Evolutionary conservation across 2,329 filamentous ascomycete genomes (phyloP), one percentile per base, ranked within the genome.

Genomic region (Talaromyces piceae): DNA sequence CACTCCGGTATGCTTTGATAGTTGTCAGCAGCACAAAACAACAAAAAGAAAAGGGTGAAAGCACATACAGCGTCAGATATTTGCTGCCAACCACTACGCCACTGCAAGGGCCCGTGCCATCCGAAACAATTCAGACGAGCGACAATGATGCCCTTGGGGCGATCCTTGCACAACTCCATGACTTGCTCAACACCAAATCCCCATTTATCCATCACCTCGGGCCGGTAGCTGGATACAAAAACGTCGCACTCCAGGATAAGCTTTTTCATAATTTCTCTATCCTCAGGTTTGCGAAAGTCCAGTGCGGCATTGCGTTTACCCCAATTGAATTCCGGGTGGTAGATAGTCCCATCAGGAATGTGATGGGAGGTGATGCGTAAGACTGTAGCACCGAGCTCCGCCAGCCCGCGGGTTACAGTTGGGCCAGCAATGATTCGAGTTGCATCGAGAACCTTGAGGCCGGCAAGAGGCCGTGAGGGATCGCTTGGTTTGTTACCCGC

Each of bases 371-470:
- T 49, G 7, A 49, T 51, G 3, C 57, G 46, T 46, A 59, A 50
- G 5, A 58, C 53, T 4, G 33, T 47, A 0, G 76, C 76, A 0
- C 76, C 76, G 5, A 73, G 58, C 48, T 75, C 73, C 0, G 73
- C 74, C 0, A 77, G 63, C 0, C 63, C 63, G 4, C 71, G 63
- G 1, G 68, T 64, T 12, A 77, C 66, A 3, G 69, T 61, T 1
- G 76, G 76, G 0, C 68, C 75, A 5, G 76, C 75, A 54, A 78
- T 77, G 27, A 77, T 66, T 3, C 76, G 63, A 6, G 70, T 71
- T 4, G 77, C 57, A 50, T 78, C 76, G 2, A 78, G 62, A 2
- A 78, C 66, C 45, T 74, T 75, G 31, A 78, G 60, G 0, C 76
- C 75, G 1, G 71, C 72, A 0, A 78, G 69, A 0, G 74, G 75